Base-by-base conservation (phyloP, 2,329 filamentous ascomycete genomes). In the Sporothrix humicola region DNA sequence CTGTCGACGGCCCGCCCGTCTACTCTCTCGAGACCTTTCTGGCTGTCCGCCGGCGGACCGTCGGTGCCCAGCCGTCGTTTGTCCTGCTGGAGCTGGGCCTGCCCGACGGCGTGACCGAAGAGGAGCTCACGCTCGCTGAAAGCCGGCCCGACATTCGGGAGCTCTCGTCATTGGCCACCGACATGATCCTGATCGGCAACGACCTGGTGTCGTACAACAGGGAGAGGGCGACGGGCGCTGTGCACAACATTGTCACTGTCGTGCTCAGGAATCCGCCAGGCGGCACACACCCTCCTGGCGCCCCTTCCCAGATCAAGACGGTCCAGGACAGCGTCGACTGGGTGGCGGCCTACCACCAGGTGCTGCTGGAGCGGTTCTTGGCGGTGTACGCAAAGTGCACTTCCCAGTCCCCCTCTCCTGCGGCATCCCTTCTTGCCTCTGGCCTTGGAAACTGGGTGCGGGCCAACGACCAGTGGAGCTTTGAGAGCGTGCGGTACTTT, bases 161-260 rank as follows among this genome's bases (percentile, higher is more conserved):
- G 52, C 52, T 81, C 13, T 73, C 76, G 52, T 66, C 58, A 0
- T 72, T 79, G 3, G 76, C 75, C 1, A 76, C 76, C 0, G 77
- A 79, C 48, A 74, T 80, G 50, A 78, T 78, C 13, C 68, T 77
- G 9, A 77, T 80, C 46, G 77, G 74, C 17, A 81, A 81, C 31
- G 77, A 81, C 58, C 37, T 81, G 10, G 71, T 79, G 12, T 80
- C 79, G 10, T 81, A 79, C 69, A 77, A 79, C 73, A 78, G 78
- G 37, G 79, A 80, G 69, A 78, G 79, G 23, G 76, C 77, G 7
- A 54, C 70, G 2, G 78, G 79, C 48, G 78, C 78, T n/a, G 76
- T 78, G 56, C 79, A 81, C 76, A 81, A 80, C 73, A 58, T 81
- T 37, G 74, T 81, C 9, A 79, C 78, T 4, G 75, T 81, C 5